Evolutionary conservation across 1,284 basidiomycete genomes (phyloP), one percentile per base, ranked within the genome.

Genomic region (Chondrostereum purpureum): DNA sequence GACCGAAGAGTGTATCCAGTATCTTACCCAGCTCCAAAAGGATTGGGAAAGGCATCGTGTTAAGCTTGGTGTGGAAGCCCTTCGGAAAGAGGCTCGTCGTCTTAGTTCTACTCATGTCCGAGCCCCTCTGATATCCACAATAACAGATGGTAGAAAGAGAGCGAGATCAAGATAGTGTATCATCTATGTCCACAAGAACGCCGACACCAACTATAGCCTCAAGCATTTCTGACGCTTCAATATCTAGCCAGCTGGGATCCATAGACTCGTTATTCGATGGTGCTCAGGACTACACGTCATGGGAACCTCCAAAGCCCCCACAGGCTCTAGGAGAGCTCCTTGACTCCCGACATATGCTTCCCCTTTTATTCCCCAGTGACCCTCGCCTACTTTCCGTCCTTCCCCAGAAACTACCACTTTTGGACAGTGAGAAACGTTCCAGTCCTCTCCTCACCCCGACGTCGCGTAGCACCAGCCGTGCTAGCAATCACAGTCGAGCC

Each of bases 21-120:
- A 98, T 59, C 77, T 99, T 19, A 86, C 82, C 3, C 93, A 97
- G 57, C 69, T 97, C 10, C 92, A 96, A 63, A 90, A 90, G 57
- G 94, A 98, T 60, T 98, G 95, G 95, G 92, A 96, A 65, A 72
- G 88, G 47, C 83, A 88, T 61, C 73, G 90, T 20, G 80, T 94
- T 23, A 88, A 89, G 57, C 68, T 87, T 17, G 87, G 87, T 3
- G 85, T 90, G 4, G 83, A 89, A 58, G 81, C 82, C 4, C 65
- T 90, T 36, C 79, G 86, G 50, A 87, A 84, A 65, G 87, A 90
- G 73, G 83, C 85, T 50, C 45, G 61, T 43, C 27, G 27, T n/a
- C 2, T 41, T 10, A 12, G n/a, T 11, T 38, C 39, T 36, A 46
- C 12, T 44, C 35, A 43, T 36, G 38, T 41, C 48, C 35, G 20